Base-by-base conservation (phyloP, 169 alveolate genomes). In the Plasmodium vinckei region DNA sequence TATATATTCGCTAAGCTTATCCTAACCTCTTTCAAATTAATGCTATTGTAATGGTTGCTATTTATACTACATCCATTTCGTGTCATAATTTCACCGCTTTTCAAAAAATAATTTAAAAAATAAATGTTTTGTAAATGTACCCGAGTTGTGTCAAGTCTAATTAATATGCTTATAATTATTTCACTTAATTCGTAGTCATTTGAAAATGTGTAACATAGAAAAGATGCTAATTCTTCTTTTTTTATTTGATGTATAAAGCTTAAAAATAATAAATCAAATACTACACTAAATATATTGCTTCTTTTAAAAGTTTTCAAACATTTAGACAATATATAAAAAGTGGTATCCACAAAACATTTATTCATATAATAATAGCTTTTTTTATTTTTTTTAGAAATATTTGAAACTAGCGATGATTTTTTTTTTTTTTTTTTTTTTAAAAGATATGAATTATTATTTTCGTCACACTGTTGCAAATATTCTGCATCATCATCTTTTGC, bases 211-310 rank as follows among this genome's bases (percentile, higher is more conserved):
- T 67, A 13, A 3, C 69, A 47, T n/a, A 82, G 23, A 49, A 82
- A 67, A 1, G 27, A 53, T 21, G 10, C 6, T 13, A 65, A 17
- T 23, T 49, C 17, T 17, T 82, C 84, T 6, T 33, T 46, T 9
- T 57, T 49, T 12, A 82, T 67, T 67, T 61, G 51, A 25, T 53
- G 15, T 9, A 82, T 67, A 27, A 82, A 82, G 15, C 59, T 67
- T 42, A 67, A 59, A 82, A 82, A 82, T 61, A 82, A 67, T 17
- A 82, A 19, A 42, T 82, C 90, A 44, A 82, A 82, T 17, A 82
- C 33, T 2, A 53, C 23, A 56, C 49, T 49, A 44, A 82, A 61
- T 25, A 71, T 13, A 25, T 33, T 47, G 65, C 82, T 53, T 3
- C 53, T 60, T 4, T 67, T 67, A 59, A 82, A 82, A 19, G 68